phyloP scores from a whole-genome alignment of 73 alveolate genomes.

The Blepharisma japonicum region DNA sequence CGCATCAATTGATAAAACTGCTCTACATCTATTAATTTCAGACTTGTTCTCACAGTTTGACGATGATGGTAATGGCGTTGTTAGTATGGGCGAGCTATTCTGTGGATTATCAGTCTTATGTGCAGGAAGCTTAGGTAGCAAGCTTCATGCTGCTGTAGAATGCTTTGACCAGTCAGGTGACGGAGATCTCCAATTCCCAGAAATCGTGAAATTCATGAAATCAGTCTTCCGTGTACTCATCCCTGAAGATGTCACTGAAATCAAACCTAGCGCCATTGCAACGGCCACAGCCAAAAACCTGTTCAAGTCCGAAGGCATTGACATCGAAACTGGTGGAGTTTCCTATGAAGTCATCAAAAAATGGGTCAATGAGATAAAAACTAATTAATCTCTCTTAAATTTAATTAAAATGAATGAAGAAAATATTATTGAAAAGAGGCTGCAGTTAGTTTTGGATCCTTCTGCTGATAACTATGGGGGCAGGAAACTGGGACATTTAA shows the following conservation, averaged over 20 bases:
- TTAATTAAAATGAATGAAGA: too few species aligned
- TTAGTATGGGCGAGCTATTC: neutral
- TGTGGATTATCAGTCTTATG: conserved; percentile 6
- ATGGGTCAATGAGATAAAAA: neutral
- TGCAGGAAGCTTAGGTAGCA: conserved; percentile 17
- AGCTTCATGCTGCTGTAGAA: neutral
- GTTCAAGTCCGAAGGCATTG: neutral
- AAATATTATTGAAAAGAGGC: too few species aligned
- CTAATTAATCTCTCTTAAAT: too few species aligned
- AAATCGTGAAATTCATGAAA: neutral
- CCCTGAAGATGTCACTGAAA: neutral
- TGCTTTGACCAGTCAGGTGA: neutral
- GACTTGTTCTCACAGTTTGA: neutral
- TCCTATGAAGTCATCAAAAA: neutral
- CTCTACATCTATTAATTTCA: neutral
- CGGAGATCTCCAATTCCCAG: neutral
- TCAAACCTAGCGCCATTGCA: neutral
- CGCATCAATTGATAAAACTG: neutral
- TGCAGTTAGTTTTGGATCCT: too few species aligned
- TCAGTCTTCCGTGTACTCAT: neutral
- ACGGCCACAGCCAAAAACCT: conserved; percentile 5
- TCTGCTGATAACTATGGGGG: too few species aligned
- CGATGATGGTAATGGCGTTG: conserved; percentile 13
- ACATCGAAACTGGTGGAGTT: neutral
- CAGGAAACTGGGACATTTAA: neutral